These are phyloP conservation scores for Abelmoschus esculentus DNA, from an alignment of 345 rosid genomes.

Conservation along the genomic window DNA sequence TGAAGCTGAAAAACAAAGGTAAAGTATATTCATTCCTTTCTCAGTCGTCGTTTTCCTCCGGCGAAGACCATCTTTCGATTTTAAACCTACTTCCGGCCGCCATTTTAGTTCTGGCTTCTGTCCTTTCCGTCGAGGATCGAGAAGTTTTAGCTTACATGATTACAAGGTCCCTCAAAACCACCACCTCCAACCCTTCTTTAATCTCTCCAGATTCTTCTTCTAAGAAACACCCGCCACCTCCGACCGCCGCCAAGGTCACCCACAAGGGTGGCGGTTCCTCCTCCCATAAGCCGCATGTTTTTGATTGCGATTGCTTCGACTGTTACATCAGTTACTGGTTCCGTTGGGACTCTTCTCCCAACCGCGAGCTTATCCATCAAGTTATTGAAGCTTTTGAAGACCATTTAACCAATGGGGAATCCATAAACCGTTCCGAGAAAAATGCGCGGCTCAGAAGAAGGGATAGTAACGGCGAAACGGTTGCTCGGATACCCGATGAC, in stretches of 20 bases:
- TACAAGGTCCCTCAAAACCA: constrained; percentile 41
- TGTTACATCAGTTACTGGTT: constrained; percentile 86
- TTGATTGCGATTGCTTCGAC: constrained; percentile 77
- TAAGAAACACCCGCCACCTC: constrained; percentile 23
- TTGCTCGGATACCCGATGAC: constrained; percentile 17
- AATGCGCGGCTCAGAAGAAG: constrained; percentile 32
- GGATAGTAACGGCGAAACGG: constrained; percentile 23
- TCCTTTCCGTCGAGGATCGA: constrained; percentile 60
- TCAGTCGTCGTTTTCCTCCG: constrained; percentile 7
- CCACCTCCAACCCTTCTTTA: constrained; percentile 2
- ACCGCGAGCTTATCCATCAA: constrained; percentile 71
- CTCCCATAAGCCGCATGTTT: constrained; percentile 39
- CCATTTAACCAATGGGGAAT: constrained; percentile 39
- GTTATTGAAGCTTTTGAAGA: constrained; percentile 85
- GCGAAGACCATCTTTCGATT: constrained; percentile 38
- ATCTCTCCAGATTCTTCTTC: background rate
- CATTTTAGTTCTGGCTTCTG: constrained; percentile 53
- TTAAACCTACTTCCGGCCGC: constrained; percentile 67
- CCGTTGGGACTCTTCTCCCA: constrained; percentile 80
- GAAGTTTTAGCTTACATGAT: constrained; percentile 92
- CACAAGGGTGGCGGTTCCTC: background rate
- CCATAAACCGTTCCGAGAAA: constrained; percentile 24
- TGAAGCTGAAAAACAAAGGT: constrained; percentile 84
- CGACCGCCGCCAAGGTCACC: background rate
- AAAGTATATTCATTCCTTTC: constrained; percentile 66